phyloP scores from a whole-genome alignment of 768 basidiomycete genomes.

The Grammothele lineata region DNA sequence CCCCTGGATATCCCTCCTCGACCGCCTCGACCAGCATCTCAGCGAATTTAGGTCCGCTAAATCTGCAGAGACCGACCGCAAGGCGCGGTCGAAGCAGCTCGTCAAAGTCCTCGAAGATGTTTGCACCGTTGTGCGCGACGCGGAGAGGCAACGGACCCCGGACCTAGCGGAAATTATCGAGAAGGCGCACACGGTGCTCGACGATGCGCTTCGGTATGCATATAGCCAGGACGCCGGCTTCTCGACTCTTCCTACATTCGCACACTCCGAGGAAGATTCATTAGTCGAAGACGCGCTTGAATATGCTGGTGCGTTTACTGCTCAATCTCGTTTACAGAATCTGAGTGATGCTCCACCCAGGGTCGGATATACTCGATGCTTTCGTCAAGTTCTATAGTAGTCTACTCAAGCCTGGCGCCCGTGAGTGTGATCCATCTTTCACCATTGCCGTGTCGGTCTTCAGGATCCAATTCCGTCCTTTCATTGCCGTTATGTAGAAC shows the following conservation, averaged over 20 bases:
- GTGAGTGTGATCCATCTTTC: slow-evolving; percentile 7
- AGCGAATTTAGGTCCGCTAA: slow-evolving; percentile 1
- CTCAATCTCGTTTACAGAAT: too few relatives aligned
- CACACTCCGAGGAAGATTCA: slow-evolving; percentile 13
- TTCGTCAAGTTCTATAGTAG: slow-evolving; percentile 7
- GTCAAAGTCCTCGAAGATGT: slow-evolving; percentile 5
- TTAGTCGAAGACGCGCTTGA: slow-evolving; percentile 13
- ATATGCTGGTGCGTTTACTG: slow-evolving; percentile 2
- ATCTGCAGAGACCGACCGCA: slow-evolving; percentile 7
- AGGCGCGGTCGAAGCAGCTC: slow-evolving; percentile 2
- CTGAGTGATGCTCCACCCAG: not conserved
- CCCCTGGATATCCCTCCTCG: not conserved
- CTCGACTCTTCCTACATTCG: slow-evolving; percentile 6
- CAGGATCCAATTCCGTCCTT: too few relatives aligned
- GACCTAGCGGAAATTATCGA: slow-evolving; percentile 3
- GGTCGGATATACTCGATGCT: slow-evolving; percentile 10
- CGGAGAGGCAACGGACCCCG: not conserved
- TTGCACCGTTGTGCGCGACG: slow-evolving; percentile 12
- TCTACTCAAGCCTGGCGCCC: slow-evolving; percentile 6
- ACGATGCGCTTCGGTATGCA: slow-evolving; percentile 10
- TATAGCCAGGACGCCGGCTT: slow-evolving; percentile 11
- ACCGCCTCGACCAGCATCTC: slow-evolving; percentile 4
- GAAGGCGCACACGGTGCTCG: slow-evolving; percentile 9
- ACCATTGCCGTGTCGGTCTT: too few relatives aligned
- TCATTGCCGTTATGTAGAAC: too few relatives aligned